Evolutionary conservation across 106 monocot species (phyloP), one percentile per base, ranked within the genome.

Genomic region (Acanthochlamys bracteata): DNA sequence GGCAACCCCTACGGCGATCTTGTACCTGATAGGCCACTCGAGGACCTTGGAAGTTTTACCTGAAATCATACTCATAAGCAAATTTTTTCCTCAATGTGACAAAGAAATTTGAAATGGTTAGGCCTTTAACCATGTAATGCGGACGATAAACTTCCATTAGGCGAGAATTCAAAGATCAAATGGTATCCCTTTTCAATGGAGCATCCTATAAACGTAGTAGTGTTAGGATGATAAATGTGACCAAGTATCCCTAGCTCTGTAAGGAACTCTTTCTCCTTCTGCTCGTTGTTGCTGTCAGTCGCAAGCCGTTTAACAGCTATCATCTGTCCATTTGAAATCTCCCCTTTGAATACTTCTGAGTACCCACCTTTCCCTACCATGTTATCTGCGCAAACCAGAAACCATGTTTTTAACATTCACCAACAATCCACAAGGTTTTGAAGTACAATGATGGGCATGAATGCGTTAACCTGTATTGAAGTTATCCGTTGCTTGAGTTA

Each of bases 121-220:
- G n/a, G n/a, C n/a, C 24, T 1, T 60, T 73, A 26, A 83, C 88
- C 83, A 47, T 88, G 83, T 70, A 88, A 65, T 53, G 80, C 74
- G 3, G 83, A 84, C 15, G 88, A 80, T 25, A 88, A 54, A 55
- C 54, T 88, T 63, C 88, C 88, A 56, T 84, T 88, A 8, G 75
- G 72, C 16, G 75, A 88, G 25, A 81, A 81, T 11, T 88, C 83
- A 61, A 88, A 84, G 66, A 88, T 72, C n/a, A 88, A 66, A 64
- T 88, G 82, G 9, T 83, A 72, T 9, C 88, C 88, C 57, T 80
- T 83, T 22, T 88, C 83, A 40, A 88, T 75, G 64, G 80, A 88
- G 69, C 77, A 88, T 19, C 88, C 88, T 17, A 80, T 46, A 41
- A 88, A 24, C 52, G 52, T 72, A 12, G 75, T 55, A 23, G 88